Evolutionary conservation across 148 eudicot species (phyloP).

Genomic region (Pouteria glomerata): DNA sequence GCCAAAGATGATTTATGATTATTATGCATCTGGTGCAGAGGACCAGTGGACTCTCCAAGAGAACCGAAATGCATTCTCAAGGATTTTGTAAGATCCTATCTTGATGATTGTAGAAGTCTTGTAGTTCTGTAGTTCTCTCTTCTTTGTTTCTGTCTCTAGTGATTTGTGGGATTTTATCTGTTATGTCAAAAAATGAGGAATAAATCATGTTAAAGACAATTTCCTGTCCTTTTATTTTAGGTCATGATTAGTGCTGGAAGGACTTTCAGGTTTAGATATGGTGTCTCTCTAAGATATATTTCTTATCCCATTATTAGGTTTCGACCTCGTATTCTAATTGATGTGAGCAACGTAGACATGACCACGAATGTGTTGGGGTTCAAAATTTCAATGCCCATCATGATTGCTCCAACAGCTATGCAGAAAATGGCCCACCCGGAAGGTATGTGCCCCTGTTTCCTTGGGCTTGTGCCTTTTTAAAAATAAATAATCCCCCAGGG

Average conservation of each 20-base stretch:
- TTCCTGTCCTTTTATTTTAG: not conserved
- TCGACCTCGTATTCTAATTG: slow-evolving; percentile 78
- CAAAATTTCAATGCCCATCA: slow-evolving; percentile 86
- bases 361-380: slow-evolving; percentile 66
- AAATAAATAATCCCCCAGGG: no score
- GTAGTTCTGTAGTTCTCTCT: not conserved
- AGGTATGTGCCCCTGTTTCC: slow-evolving; percentile 35
- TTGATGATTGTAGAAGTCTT: not conserved
- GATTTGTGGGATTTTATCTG: slow-evolving; percentile 6
- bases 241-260: not conserved
- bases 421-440: slow-evolving; percentile 92
- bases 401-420: slow-evolving; percentile 94
- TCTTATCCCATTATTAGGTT: slow-evolving; percentile 37
- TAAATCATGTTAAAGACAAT: not conserved
- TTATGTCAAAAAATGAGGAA: slow-evolving; percentile 1
- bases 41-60: slow-evolving; percentile 89
- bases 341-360: slow-evolving; percentile 69
- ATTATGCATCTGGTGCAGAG: slow-evolving; percentile 87
- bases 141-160: not conserved
- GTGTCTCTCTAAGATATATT: not conserved
- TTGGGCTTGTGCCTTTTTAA: not conserved
- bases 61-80: slow-evolving; percentile 68
- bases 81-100: slow-evolving; percentile 52
- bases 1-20: slow-evolving; percentile 88
- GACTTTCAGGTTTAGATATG: not conserved